Conservation (phyloP, 2,329 filamentous ascomycete species). For the Aspergillus sclerotialis region DNA sequence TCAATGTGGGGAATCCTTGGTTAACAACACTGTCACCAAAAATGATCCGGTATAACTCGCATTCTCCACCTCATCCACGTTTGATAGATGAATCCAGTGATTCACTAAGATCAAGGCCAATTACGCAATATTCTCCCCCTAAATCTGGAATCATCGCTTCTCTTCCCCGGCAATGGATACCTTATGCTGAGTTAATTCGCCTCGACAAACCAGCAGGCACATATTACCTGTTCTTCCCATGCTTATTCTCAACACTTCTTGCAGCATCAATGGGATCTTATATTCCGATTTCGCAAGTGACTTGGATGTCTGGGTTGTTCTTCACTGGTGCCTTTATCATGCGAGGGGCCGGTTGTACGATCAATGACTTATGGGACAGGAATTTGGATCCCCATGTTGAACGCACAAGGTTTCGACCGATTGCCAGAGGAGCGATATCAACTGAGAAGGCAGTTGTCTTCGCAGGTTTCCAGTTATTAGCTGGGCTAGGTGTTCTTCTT, state of each 20-base stretch:
- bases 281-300: slow-evolving; percentile 26
- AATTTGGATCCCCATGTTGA: slow-evolving; percentile 48
- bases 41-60: not conserved
- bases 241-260: slow-evolving; percentile 42
- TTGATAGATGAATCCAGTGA: not conserved
- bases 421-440: slow-evolving; percentile 46
- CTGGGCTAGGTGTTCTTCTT: slow-evolving; percentile 36
- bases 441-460: slow-evolving; percentile 38
- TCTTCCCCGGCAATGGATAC: slow-evolving; percentile 44
- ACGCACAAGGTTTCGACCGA: slow-evolving; percentile 45
- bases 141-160: slow-evolving; percentile 39
- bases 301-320: slow-evolving; percentile 33
- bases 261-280: slow-evolving; percentile 33
- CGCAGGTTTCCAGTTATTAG: slow-evolving; percentile 36
- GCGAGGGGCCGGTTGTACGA: slow-evolving; percentile 46
- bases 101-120: slow-evolving; percentile 9
- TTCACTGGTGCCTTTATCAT: slow-evolving; percentile 42
- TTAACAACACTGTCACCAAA: not conserved
- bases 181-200: slow-evolving; percentile 18
- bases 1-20: not conserved
- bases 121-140: slow-evolving; percentile 37
- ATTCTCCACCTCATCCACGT: not conserved
- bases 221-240: slow-evolving; percentile 49
- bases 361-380: slow-evolving; percentile 51
- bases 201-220: slow-evolving; percentile 46